These are phyloP conservation scores for Aspergillus sp. DNA, from an alignment of 2,329 filamentous ascomycete species.

Conservation along the genomic window DNA sequence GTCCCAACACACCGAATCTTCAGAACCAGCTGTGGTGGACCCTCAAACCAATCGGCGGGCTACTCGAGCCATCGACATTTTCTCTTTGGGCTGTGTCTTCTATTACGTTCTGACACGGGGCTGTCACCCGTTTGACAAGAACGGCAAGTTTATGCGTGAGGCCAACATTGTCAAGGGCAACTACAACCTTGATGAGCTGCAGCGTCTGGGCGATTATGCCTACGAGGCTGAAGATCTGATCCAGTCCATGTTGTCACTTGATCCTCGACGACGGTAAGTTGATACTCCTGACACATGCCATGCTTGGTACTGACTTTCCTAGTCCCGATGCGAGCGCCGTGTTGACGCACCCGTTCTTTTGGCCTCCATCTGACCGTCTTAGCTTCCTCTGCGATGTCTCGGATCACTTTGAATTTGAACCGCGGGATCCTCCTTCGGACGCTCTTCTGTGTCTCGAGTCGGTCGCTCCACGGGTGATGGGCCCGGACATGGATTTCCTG, in stretches of 20 bases:
- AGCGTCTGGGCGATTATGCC: constrained; percentile 77
- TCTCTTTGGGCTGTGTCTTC: constrained; percentile 95
- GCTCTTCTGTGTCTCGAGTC: constrained; percentile 63
- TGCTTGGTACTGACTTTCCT: constrained; percentile 13
- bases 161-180: constrained; percentile 94
- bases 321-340: constrained; percentile 74
- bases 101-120: constrained; percentile 97
- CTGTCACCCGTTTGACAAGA: constrained; percentile 88
- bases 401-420: constrained; percentile 93
- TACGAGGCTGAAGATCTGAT: constrained; percentile 88
- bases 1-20: constrained; percentile 46
- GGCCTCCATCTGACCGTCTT: constrained; percentile 83
- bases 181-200: constrained; percentile 69
- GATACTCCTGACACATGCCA: no score
- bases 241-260: constrained; percentile 70
- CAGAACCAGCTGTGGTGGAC: constrained; percentile 56
- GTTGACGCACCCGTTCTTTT: constrained; percentile 95
- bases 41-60: constrained; percentile 70
- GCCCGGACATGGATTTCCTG: constrained; percentile 73
- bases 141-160: constrained; percentile 92
- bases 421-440: constrained; percentile 74
- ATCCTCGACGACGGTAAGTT: constrained; percentile 60
- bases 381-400: constrained; percentile 94
- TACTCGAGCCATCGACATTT: constrained; percentile 95
- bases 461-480: constrained; percentile 46